phyloP scores from a whole-genome alignment of 2,329 filamentous ascomycete genomes.

The Zymoseptoria pseudotritici region DNA sequence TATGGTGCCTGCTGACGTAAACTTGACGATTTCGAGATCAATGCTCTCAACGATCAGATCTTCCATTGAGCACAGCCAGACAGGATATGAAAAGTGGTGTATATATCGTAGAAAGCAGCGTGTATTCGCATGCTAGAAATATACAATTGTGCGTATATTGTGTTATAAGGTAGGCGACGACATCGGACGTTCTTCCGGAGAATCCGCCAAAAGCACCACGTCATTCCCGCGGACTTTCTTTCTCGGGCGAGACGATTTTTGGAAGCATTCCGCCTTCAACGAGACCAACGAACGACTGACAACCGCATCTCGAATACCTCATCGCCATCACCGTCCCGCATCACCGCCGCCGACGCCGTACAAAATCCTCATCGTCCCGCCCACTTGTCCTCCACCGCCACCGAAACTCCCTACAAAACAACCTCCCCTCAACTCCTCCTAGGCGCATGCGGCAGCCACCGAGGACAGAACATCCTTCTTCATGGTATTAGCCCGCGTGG shows the following conservation, averaged over 20 bases:
- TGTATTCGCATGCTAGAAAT: background rate
- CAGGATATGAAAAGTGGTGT: too few relatives aligned
- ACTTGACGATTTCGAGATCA: background rate
- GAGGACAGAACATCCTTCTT: slow-evolving; percentile 20
- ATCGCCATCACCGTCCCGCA: background rate
- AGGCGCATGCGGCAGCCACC: slow-evolving; percentile 17
- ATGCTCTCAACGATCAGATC: too few relatives aligned
- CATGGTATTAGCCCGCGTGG: slow-evolving; percentile 46
- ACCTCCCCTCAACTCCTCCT: background rate
- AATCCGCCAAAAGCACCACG: background rate
- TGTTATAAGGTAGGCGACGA: background rate
- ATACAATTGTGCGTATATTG: background rate
- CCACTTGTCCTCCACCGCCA: background rate
- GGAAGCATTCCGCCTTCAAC: background rate
- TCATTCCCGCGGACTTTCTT: background rate
- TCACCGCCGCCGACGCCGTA: too few relatives aligned
- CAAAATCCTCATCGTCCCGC: background rate
- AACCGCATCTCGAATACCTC: background rate
- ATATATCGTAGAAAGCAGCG: background rate
- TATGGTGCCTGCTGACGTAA: background rate
- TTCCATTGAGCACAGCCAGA: too few relatives aligned
- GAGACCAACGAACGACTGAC: background rate
- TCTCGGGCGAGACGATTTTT: background rate
- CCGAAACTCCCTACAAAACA: background rate
- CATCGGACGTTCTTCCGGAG: background rate